Percentiles rank a stretch among this genome's conserved stretches.
These are phyloP conservation scores for Rhytidhysteron rufulum DNA, from an alignment of 2,329 filamentous ascomycete species.

Conservation along the genomic window DNA sequence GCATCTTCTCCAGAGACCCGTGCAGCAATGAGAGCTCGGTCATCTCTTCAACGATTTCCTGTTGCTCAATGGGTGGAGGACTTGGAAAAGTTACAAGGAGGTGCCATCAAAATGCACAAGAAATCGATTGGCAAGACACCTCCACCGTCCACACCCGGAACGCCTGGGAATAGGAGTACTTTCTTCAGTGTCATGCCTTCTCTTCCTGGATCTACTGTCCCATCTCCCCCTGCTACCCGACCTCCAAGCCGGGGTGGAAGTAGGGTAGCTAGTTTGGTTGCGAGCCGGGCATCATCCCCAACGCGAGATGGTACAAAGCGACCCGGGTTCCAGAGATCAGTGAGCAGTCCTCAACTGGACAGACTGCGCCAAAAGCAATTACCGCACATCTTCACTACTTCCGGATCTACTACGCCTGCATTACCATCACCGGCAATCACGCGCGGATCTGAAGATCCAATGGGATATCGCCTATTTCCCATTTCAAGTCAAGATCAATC, in stretches of 20 bases:
- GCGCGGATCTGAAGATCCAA: conserved; percentile 3
- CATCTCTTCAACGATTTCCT: conserved; percentile 63
- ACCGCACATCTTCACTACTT: conserved; percentile 7
- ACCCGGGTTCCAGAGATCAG: neutral
- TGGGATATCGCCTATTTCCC: conserved; percentile 9
- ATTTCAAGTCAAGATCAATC: conserved; percentile 8
- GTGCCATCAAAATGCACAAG: conserved; percentile 56
- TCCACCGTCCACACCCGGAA: neutral
- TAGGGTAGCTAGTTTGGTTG: conserved; percentile 11
- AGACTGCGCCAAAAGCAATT: conserved; percentile 2
- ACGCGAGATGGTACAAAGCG: conserved; percentile 3
- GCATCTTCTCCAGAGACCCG: conserved; percentile 54
- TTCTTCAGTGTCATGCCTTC: conserved; percentile 13
- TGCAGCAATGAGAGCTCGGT: conserved; percentile 61
- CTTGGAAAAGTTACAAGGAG: conserved; percentile 58
- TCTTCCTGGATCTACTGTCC: conserved; percentile 10
- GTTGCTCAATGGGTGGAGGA: conserved; percentile 65
- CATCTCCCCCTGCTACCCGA: conserved; percentile 12
- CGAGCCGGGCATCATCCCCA: conserved; percentile 10
- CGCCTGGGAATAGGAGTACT: conserved; percentile 1
- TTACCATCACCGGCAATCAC: conserved; percentile 4
- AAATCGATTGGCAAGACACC: conserved; percentile 18
- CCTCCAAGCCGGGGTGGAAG: conserved; percentile 11
- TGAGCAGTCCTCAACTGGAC: conserved; percentile 4
- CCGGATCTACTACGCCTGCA: conserved; percentile 3